phyloP scores from a whole-genome alignment of 805 yeast genomes.

The Grigorovia transvaalensis region DNA sequence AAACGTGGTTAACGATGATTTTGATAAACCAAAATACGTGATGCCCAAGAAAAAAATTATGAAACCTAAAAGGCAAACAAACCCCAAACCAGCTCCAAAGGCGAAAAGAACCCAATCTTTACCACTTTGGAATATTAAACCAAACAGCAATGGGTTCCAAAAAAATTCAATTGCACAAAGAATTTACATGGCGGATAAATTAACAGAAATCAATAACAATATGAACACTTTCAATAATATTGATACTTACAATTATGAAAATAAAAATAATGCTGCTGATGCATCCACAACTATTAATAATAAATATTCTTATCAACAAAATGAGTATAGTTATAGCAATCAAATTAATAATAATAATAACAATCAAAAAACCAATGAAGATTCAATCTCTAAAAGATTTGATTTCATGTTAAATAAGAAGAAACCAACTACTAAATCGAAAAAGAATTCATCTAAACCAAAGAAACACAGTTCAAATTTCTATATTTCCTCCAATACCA shows the following conservation, averaged over 20 bases:
- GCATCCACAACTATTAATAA: conserved; percentile 1
- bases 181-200: conserved; percentile 26
- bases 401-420: conserved; percentile 25
- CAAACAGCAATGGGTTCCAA: conserved; percentile 4
- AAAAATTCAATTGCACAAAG: conserved; percentile 27
- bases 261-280: neutral
- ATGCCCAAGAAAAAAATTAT: conserved; percentile 1
- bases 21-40: neutral
- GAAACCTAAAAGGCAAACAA: conserved; percentile 26
- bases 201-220: conserved; percentile 14
- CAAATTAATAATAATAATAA: conserved; percentile 20
- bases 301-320: conserved; percentile 13
- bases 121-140: conserved; percentile 29
- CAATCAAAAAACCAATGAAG: conserved; percentile 19
- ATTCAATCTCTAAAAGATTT: conserved; percentile 26
- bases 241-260: neutral
- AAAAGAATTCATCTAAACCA: neutral
- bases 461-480: neutral
- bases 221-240: neutral
- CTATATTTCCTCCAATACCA: neutral
- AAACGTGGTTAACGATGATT: neutral
- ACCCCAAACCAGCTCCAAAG: conserved; percentile 37
- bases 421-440: neutral
- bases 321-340: conserved; percentile 20
- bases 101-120: conserved; percentile 37